Percentiles rank a stretch among this genome's conserved stretches.
phyloP scores from a whole-genome alignment of 192 early-diverging fungal genomes.

The Rhizophagus clarus region DNA sequence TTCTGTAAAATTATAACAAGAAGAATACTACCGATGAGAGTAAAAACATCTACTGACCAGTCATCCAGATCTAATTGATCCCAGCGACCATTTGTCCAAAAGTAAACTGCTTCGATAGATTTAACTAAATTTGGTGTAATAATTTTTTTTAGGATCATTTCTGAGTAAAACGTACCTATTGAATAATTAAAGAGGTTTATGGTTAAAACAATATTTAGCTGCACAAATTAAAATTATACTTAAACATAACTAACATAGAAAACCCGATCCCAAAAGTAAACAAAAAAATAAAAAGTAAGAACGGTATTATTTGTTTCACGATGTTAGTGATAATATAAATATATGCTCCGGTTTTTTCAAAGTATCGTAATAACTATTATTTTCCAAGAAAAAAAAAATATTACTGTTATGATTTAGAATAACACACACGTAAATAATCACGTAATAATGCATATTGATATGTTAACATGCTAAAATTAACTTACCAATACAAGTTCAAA shows the following conservation, averaged over 20 bases:
- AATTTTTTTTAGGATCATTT: not conserved
- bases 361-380: not conserved
- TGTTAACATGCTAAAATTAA: not conserved
- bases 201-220: not conserved
- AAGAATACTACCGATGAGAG: too few species aligned
- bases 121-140: not conserved
- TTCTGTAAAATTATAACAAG: too few species aligned
- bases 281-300: not conserved
- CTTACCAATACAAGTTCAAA: not conserved
- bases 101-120: constrained; percentile 1
- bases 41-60: not conserved
- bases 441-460: too few species aligned
- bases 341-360: not conserved
- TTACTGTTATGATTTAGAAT: too few species aligned
- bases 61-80: constrained; percentile 17
- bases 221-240: too few species aligned
- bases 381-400: too few species aligned
- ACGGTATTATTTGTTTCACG: not conserved
- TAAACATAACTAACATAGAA: not conserved
- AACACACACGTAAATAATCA: too few species aligned
- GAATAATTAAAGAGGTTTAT: not conserved
- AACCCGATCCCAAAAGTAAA: not conserved
- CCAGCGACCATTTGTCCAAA: constrained; percentile 20
- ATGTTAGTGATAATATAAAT: constrained; percentile 12
- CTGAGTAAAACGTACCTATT: not conserved